Base-by-base conservation (phyloP, 2,329 filamentous ascomycete genomes). In the Trematosphaeria pertusa region DNA sequence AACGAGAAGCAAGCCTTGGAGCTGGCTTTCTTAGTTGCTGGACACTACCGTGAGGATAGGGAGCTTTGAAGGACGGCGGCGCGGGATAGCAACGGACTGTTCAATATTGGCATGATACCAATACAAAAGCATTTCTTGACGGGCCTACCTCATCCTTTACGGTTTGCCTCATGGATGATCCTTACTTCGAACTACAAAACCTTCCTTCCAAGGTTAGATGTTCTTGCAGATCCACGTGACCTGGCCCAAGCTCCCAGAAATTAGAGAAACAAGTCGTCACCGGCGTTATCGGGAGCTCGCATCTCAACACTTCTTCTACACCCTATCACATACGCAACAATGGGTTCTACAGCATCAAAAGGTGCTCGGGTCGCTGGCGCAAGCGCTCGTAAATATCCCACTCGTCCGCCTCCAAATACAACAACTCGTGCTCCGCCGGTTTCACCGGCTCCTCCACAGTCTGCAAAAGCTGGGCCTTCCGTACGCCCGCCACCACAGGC, bases 1-100 rank as follows among this genome's bases (percentile, higher is more conserved):
- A 99, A 99, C 67, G 94, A 97, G 81, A 97, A 97, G 77, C 94
- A 99, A 78, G 92, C 94, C 1, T 80, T 99, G 11, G 94, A 99
- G 77, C 74, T 97, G 70, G 92, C 94, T 0, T 99, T 99, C 72
- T 74, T 97, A 64, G 87, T 99, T 37, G 94, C 94, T 0, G 91
- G 91, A 4, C 89, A 92, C 65, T 94, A 85, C 63, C 74, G 83
- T 10, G 77, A 80, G 34, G 75, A 78, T 37, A 58, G 48, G 22
- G 49, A 51, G 21, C 50, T 58, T 4, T 59, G 31, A 48, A n/a
- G n/a, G n/a, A 28, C 10, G 17, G 18, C 31, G 17, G 31, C 9
- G 2, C 7, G 10, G 15, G 31, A 17, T 10, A 5, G 22, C 21
- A 5, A 4, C 8, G 21, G 34, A 15, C 17, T n/a, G 17, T 40